Percentiles rank a stretch among this genome's conserved stretches.
These are phyloP conservation scores for Aechmea fasciata DNA, from an alignment of 176 grass and related monocot genomes.

Conservation along the genomic window DNA sequence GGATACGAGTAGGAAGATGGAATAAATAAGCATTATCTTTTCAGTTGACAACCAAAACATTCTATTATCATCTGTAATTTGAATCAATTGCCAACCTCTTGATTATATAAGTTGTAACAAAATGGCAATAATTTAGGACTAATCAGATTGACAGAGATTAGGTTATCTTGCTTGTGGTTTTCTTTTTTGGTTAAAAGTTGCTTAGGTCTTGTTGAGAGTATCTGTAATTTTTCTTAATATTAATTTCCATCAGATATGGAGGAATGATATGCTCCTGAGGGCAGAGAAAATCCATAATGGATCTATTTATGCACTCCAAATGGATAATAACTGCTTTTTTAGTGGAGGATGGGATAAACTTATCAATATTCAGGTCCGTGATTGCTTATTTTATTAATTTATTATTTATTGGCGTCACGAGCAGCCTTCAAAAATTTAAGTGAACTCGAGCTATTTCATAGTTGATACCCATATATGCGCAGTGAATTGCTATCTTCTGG, in stretches of 20 bases:
- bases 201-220: not conserved
- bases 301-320: conserved; percentile 64
- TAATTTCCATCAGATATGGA: conserved; percentile 65
- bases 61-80: too few relatives aligned
- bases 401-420: not conserved
- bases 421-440: not conserved
- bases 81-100: too few relatives aligned
- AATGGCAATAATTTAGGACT: too few relatives aligned
- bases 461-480: not conserved
- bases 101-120: too few relatives aligned
- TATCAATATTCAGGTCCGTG: conserved; percentile 58
- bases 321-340: conserved; percentile 58
- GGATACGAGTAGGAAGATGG: too few relatives aligned
- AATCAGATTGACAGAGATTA: too few relatives aligned
- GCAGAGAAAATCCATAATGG: conserved; percentile 58
- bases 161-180: not conserved
- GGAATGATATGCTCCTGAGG: conserved; percentile 58
- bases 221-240: not conserved
- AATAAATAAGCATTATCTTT: too few relatives aligned
- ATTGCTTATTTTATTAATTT: conserved; percentile 1
- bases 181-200: not conserved
- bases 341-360: conserved; percentile 80
- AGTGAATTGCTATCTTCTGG: not conserved
- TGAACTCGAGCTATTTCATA: not conserved
- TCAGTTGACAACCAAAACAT: too few relatives aligned